Evolutionary conservation across 768 basidiomycete species (phyloP).

Genomic region (Calocybe cyanea): DNA sequence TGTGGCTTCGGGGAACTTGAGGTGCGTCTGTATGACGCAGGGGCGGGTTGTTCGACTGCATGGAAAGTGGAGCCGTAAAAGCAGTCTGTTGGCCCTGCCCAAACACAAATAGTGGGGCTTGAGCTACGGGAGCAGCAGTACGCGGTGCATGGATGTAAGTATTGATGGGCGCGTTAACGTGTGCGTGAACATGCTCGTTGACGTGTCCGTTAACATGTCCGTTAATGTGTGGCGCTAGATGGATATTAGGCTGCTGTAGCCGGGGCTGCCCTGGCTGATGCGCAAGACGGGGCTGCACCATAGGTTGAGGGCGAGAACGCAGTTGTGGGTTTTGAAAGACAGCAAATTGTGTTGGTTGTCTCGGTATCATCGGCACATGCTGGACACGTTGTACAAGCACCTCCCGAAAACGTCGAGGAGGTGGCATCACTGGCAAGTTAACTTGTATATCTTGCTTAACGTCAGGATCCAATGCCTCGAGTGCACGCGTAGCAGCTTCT

Average conservation of each 20-base stretch:
- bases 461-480: constrained; percentile 54
- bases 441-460: constrained; percentile 45
- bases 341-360: not conserved
- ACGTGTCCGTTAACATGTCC: no score
- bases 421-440: constrained; percentile 36
- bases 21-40: no score
- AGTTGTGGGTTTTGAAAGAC: not conserved
- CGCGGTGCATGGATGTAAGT: no score
- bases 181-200: no score
- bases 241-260: not conserved
- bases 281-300: not conserved
- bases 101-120: no score
- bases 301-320: not conserved
- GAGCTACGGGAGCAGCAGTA: no score
- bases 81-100: no score
- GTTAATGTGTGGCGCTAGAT: not conserved
- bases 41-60: no score
- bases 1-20: no score
- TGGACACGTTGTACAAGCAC: not conserved
- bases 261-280: not conserved
- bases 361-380: not conserved
- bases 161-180: no score
- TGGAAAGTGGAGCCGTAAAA: no score
- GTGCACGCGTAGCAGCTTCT: constrained; percentile 49
- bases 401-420: constrained; percentile 13